Evolutionary conservation across 2,329 filamentous ascomycete genomes (phyloP).

Genomic region (Ophiocordyceps camponoti-leonardi): DNA sequence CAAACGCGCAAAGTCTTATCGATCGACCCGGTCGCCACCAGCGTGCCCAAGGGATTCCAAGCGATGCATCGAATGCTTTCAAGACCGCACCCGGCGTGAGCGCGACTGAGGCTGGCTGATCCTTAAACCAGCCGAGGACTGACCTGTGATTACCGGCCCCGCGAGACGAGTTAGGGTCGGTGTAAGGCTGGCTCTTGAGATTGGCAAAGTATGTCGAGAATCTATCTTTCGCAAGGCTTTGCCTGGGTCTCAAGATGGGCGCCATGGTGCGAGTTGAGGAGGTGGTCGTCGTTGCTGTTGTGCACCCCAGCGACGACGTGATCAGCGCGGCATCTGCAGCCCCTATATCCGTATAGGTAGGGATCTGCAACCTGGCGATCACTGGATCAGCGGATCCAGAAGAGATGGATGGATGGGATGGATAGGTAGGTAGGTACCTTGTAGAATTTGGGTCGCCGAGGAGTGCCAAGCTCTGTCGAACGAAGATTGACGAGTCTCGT

Average conservation of each 20-base stretch:
- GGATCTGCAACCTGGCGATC: too few relatives aligned
- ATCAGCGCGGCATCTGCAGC: too few relatives aligned
- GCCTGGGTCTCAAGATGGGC: slow-evolving; percentile 25
- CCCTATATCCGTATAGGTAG: too few relatives aligned
- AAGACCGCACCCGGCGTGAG: slow-evolving; percentile 3
- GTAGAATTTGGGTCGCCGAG: too few relatives aligned
- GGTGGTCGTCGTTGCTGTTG: neutral
- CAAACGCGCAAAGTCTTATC: slow-evolving; percentile 60
- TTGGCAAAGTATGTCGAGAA: slow-evolving; percentile 50
- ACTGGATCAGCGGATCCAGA: too few relatives aligned
- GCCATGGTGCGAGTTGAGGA: slow-evolving; percentile 15
- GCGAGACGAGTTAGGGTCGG: slow-evolving; percentile 38
- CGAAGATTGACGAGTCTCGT: too few relatives aligned
- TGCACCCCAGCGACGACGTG: neutral
- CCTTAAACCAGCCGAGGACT: slow-evolving; percentile 9
- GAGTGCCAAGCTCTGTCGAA: too few relatives aligned
- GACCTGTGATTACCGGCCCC: slow-evolving; percentile 39
- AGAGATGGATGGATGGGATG: too few relatives aligned
- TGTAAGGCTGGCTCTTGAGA: slow-evolving; percentile 56
- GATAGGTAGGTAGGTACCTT: too few relatives aligned
- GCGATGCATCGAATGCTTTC: slow-evolving; percentile 61
- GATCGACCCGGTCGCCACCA: slow-evolving; percentile 65
- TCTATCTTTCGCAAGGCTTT: slow-evolving; percentile 48
- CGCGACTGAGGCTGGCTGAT: neutral
- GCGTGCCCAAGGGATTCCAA: slow-evolving; percentile 73